Evolutionary conservation across 139 green algal genomes (phyloP).

Genomic region (Ulvella scutata): DNA sequence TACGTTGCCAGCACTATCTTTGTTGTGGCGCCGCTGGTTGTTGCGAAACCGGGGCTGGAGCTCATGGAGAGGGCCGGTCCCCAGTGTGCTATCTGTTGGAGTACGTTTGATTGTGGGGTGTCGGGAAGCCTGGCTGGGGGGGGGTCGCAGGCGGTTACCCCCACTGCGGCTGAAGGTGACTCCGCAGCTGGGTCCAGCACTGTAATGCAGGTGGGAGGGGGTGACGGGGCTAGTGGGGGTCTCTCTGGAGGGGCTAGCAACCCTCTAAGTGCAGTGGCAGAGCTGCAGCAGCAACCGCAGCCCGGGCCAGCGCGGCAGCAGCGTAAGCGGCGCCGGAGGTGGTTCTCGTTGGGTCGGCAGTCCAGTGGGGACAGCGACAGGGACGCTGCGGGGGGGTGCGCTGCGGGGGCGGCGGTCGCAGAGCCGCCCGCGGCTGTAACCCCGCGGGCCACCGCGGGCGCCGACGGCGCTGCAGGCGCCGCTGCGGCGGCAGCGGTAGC

Average conservation of each 20-base stretch:
- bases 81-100: background rate
- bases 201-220: background rate
- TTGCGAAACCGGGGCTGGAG: background rate
- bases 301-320: background rate
- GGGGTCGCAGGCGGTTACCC: background rate
- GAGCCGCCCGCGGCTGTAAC: background rate
- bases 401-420: background rate
- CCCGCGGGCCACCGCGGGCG: no score
- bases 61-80: background rate
- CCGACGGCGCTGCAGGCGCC: background rate
- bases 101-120: background rate
- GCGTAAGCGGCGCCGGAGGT: background rate
- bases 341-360: background rate
- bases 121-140: background rate
- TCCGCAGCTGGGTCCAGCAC: background rate
- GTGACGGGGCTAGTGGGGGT: background rate
- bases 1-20: slow-evolving; percentile 8
- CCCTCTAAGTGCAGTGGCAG: background rate
- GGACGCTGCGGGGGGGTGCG: background rate
- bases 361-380: no score
- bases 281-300: background rate
- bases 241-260: background rate
- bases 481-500: background rate
- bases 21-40: background rate
- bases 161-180: background rate